Percentiles rank a stretch among this genome's conserved stretches.
These are phyloP conservation scores for Trichoderma afroharzianum DNA, from an alignment of 2,329 filamentous ascomycete genomes.

Conservation along the genomic window DNA sequence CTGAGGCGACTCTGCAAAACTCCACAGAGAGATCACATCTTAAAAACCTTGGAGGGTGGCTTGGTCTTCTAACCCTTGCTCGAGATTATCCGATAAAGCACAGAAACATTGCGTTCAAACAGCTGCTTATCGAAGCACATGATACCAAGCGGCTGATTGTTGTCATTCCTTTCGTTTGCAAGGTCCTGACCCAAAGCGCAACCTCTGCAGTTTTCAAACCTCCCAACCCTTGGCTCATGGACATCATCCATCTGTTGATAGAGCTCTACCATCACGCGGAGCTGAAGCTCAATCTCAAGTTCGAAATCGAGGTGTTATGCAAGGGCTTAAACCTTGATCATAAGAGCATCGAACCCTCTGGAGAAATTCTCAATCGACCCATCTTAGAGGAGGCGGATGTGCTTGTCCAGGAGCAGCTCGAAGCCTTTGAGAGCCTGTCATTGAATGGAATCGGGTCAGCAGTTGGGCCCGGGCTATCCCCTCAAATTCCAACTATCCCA, in stretches of 20 bases:
- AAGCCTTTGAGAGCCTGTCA: constrained; percentile 78
- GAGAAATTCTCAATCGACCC: constrained; percentile 75
- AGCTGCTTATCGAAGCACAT: constrained; percentile 87
- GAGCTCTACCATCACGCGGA: constrained; percentile 93
- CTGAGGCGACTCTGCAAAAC: constrained; percentile 80
- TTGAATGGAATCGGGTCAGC: constrained; percentile 69
- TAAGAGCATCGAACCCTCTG: constrained; percentile 83
- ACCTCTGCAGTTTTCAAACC: constrained; percentile 86
- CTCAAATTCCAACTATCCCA: constrained; percentile 75
- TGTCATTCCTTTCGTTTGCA: constrained; percentile 96
- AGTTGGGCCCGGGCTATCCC: constrained; percentile 69
- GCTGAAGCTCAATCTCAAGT: constrained; percentile 93
- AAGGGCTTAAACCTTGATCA: constrained; percentile 89
- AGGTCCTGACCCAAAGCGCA: constrained; percentile 81
- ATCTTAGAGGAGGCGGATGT: constrained; percentile 61
- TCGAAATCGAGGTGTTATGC: constrained; percentile 96
- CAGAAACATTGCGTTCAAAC: constrained; percentile 95
- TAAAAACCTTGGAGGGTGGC: constrained; percentile 91
- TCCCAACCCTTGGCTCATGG: constrained; percentile 97
- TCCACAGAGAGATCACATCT: constrained; percentile 81
- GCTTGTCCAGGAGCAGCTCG: constrained; percentile 63
- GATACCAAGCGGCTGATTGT: constrained; percentile 88
- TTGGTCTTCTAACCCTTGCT: constrained; percentile 87
- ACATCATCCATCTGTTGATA: constrained; percentile 84
- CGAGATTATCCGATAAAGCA: constrained; percentile 94